Base-by-base conservation (phyloP, 345 rosid genomes). In the Durio zibethinus region DNA sequence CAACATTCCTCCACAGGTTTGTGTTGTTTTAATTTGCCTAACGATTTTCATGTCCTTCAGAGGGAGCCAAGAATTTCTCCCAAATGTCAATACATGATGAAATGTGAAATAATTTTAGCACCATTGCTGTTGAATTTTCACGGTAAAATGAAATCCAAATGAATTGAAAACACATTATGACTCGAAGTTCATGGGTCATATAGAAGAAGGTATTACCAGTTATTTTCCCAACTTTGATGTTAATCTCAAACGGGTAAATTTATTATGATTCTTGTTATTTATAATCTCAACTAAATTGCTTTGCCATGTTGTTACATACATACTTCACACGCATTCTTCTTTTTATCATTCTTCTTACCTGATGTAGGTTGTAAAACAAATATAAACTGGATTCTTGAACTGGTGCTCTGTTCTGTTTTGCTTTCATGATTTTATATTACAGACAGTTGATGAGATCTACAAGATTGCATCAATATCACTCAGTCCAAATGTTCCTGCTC, bases 401-500 rank as follows among this genome's bases (percentile, higher is more conserved):
- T 15, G 47, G 48, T 57, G 42, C 78, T 70, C 53, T 2, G 16
- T 71, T 48, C 33, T 48, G 25, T 63, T 84, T 11, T 56, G 20
- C 52, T 57, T 75, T 77, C 11, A 2, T 74, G 78, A 47, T 81
- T 70, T 78, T 60, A 75, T 66, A 45, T 66, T 86, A 80, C 91
- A 96, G 99, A 84, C 88, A 36, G 99, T 96, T 82, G 99, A 93
- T 12, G 99, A 96, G 87, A 93, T 96, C 77, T 96, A 96, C 84
- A 96, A 93, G 88, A 86, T 93, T 80, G 93, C 98, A 64, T 96
- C 99, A 27, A 47, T 96, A 59, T 83, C 99, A 7, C 97, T 96
- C 43, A 96, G 99, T 78, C 98, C 99, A 25, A 96, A 96, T 80
- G 99, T 96, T 62, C 91, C 99, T 33, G 99, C 99, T 2, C 98